A percentile compares a stretch with the other conserved stretches of the same genome.
These are phyloP conservation scores for Pseudocercospora crystallina DNA, from an alignment of 2,329 filamentous ascomycete species.

Conservation along the genomic window DNA sequence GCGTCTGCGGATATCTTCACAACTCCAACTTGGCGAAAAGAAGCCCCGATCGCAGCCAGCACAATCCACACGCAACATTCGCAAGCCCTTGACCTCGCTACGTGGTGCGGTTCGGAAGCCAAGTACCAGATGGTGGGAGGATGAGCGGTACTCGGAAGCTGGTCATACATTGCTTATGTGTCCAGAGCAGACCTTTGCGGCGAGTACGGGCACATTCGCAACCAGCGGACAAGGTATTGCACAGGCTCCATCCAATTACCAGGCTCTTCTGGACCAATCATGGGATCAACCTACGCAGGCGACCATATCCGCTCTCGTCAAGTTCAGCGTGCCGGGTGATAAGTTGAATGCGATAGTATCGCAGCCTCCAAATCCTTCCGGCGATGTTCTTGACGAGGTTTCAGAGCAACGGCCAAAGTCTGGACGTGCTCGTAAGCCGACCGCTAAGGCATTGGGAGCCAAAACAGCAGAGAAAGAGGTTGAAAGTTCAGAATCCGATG, in stretches of 20 bases:
- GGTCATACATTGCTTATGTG: constrained; percentile 14
- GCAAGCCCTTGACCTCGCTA: constrained; percentile 12
- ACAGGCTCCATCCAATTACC: neutral
- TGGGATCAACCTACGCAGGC: neutral
- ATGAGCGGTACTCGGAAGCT: neutral
- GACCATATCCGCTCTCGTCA: constrained; percentile 9
- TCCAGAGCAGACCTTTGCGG: constrained; percentile 12
- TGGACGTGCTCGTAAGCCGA: too few species aligned
- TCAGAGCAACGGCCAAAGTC: too few species aligned
- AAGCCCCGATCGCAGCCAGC: neutral
- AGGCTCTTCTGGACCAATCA: too few species aligned
- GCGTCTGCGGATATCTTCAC: too few species aligned
- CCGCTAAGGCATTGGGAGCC: neutral
- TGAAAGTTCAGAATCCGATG: constrained; percentile 8
- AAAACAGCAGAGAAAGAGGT: neutral
- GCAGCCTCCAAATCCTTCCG: constrained; percentile 1
- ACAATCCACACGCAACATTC: constrained; percentile 5
- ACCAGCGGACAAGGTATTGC: constrained; percentile 6
- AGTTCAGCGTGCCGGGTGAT: constrained; percentile 13
- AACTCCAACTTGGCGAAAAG: too few species aligned
- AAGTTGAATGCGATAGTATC: constrained; percentile 11
- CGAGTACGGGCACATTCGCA: constrained; percentile 15
- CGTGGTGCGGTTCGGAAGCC: constrained; percentile 4
- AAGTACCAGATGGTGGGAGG: constrained; percentile 11
- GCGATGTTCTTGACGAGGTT: too few species aligned